Evolutionary conservation across 2,329 filamentous ascomycete genomes (phyloP).

Genomic region (Alternaria viburni): DNA sequence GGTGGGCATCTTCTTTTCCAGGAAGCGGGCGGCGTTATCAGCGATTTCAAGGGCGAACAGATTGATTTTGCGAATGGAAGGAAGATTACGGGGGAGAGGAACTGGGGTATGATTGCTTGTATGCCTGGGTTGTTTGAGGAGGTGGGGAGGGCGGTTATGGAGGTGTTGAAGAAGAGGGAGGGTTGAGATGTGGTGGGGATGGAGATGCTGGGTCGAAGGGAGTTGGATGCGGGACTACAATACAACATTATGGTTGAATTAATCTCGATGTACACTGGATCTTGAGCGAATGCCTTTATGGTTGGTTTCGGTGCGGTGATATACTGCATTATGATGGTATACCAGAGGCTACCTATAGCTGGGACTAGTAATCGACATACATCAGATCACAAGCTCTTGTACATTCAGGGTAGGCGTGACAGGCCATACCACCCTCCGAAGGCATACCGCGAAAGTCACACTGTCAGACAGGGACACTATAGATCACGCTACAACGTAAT

Average conservation of each 20-base stretch:
- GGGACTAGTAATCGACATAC: not conserved
- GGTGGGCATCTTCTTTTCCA: constrained; percentile 59
- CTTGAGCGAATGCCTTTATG: not conserved
- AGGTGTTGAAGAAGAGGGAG: constrained; percentile 30
- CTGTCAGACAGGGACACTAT: not conserved
- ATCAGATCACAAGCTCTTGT: not conserved
- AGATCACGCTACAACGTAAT: not conserved
- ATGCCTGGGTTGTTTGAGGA: constrained; percentile 34
- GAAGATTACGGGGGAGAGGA: constrained; percentile 39
- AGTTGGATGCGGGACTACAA: not conserved
- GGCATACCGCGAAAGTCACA: not conserved
- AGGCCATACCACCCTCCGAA: not conserved
- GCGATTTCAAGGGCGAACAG: constrained; percentile 57
- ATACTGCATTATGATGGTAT: not conserved
- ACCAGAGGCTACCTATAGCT: not conserved
- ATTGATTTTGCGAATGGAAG: constrained; percentile 55
- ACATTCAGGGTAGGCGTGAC: not conserved
- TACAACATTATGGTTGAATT: not conserved
- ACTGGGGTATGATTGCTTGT: constrained; percentile 46
- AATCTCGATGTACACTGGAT: not conserved
- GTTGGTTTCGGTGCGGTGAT: not conserved
- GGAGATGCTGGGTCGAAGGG: not conserved
- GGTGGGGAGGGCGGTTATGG: constrained; percentile 35
- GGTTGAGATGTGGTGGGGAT: not conserved
- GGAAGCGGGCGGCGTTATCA: constrained; percentile 59